Conservation (phyloP, 352 stramenopile genomes). For the Phytopythium ostracodes region DNA sequence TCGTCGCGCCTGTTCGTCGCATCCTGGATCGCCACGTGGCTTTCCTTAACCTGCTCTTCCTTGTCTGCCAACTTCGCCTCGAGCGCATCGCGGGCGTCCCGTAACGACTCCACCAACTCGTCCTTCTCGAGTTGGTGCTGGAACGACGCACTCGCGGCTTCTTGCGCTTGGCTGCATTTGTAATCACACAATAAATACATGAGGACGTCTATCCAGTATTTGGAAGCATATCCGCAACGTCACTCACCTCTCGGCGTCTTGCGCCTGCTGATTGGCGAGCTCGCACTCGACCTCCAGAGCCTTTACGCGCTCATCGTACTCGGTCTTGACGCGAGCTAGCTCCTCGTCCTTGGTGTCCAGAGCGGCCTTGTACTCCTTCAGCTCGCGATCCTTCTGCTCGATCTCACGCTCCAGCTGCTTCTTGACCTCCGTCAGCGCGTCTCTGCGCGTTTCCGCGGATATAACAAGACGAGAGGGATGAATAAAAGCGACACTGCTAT, state of each 20-base stretch:
- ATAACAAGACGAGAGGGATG: too few relatives aligned
- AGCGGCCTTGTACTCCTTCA: conserved; percentile 29
- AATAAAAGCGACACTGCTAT: neutral
- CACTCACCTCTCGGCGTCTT: conserved; percentile 17
- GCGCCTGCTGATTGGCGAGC: conserved; percentile 27
- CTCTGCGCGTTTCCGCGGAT: conserved; percentile 17
- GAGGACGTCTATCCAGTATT: neutral
- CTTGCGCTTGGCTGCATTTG: conserved; percentile 13
- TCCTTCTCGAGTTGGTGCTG: conserved; percentile 34
- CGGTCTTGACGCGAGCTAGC: conserved; percentile 24
- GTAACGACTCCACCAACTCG: conserved; percentile 10
- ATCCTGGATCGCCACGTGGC: conserved; percentile 6
- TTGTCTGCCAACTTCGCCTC: conserved; percentile 31
- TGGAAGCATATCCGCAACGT: neutral
- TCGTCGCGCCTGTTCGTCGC: conserved; percentile 5
- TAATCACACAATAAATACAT: neutral
- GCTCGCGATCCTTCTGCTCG: conserved; percentile 53
- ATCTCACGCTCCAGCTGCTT: conserved; percentile 64
- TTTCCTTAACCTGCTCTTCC: conserved; percentile 20
- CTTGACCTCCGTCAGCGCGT: conserved; percentile 67
- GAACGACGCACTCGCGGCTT: conserved; percentile 25
- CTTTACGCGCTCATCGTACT: conserved; percentile 36
- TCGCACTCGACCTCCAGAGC: conserved; percentile 31
- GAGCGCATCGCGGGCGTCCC: conserved; percentile 17
- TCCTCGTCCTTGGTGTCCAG: conserved; percentile 39